Percentiles rank a stretch among this genome's conserved stretches.
phyloP scores from a whole-genome alignment of 2,329 filamentous ascomycete species.

The Phialemoniopsis sp. region DNA sequence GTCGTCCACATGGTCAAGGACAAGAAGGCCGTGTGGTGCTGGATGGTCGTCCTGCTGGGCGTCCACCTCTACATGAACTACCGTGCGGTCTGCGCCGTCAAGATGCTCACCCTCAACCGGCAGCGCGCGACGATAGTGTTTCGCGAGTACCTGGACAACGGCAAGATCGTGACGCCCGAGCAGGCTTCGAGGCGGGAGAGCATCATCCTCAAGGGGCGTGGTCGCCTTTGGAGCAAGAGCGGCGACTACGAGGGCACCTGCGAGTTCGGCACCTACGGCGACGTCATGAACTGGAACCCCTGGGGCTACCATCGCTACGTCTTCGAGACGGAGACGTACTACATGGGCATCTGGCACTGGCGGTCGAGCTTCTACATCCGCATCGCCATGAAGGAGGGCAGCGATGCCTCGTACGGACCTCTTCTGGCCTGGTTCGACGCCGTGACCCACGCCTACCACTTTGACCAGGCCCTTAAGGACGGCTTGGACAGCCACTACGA shows the following conservation, averaged over 20 bases:
- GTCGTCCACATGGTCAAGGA: constrained; percentile 74
- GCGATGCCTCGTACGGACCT: constrained; percentile 23
- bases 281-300: constrained; percentile 23
- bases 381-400: constrained; percentile 54
- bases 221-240: constrained; percentile 34
- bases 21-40: constrained; percentile 66
- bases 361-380: constrained; percentile 47
- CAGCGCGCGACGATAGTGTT: constrained; percentile 82
- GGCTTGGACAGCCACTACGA: constrained; percentile 29
- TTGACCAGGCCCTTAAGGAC: constrained; percentile 27
- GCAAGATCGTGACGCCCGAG: constrained; percentile 54
- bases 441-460: constrained; percentile 33
- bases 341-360: constrained; percentile 52
- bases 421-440: constrained; percentile 33
- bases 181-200: constrained; percentile 63
- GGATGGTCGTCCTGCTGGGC: constrained; percentile 67
- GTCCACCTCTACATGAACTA: constrained; percentile 85
- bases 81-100: constrained; percentile 76
- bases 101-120: constrained; percentile 78
- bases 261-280: constrained; percentile 32
- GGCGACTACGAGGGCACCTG: constrained; percentile 26
- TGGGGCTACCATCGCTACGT: constrained; percentile 26
- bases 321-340: constrained; percentile 45
- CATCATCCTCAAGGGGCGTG: constrained; percentile 53
- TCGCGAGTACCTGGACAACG: constrained; percentile 47